Evolutionary conservation across 2,329 filamentous ascomycete genomes (phyloP).

Genomic region (Westerdykella aurantiaca): DNA sequence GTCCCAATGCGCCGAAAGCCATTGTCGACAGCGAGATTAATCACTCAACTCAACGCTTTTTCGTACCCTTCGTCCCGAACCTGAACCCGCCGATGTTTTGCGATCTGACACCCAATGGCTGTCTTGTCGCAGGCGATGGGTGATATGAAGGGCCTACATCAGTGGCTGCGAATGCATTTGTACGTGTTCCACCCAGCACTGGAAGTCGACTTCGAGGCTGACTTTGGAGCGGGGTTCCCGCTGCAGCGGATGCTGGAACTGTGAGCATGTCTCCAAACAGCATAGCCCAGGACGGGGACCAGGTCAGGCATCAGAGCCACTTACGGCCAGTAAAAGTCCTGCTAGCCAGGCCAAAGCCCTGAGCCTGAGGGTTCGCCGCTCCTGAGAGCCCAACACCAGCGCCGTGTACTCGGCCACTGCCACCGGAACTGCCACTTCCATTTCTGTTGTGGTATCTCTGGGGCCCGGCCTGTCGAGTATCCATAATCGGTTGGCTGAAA

Average conservation of each 20-base stretch:
- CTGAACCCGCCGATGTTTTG: slow-evolving; percentile 21
- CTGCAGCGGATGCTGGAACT: slow-evolving; percentile 9
- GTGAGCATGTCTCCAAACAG: not conserved
- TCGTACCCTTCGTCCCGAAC: slow-evolving; percentile 28
- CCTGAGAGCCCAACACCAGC: slow-evolving; percentile 13
- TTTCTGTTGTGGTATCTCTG: slow-evolving; percentile 15
- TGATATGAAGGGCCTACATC: slow-evolving; percentile 20
- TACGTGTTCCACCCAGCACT: slow-evolving; percentile 4
- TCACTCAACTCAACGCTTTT: slow-evolving; percentile 7
- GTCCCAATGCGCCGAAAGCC: not conserved
- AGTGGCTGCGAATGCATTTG: slow-evolving; percentile 10
- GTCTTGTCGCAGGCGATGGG: slow-evolving; percentile 29
- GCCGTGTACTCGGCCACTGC: slow-evolving; percentile 18
- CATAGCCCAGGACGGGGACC: too few relatives aligned
- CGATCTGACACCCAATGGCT: slow-evolving; percentile 21
- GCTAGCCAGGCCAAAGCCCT: slow-evolving; percentile 11
- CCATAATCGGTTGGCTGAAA: slow-evolving; percentile 12
- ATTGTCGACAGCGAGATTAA: not conserved
- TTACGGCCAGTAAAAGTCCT: slow-evolving; percentile 18
- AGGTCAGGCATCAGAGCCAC: slow-evolving; percentile 1
- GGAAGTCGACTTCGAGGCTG: slow-evolving; percentile 16
- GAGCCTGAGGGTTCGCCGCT: slow-evolving; percentile 17
- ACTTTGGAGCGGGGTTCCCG: slow-evolving; percentile 14
- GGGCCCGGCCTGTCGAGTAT: slow-evolving; percentile 8
- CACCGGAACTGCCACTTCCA: slow-evolving; percentile 22